Evolutionary conservation across 495 filamentous ascomycete species (phyloP).

Genomic region (Entonaema liquescens): DNA sequence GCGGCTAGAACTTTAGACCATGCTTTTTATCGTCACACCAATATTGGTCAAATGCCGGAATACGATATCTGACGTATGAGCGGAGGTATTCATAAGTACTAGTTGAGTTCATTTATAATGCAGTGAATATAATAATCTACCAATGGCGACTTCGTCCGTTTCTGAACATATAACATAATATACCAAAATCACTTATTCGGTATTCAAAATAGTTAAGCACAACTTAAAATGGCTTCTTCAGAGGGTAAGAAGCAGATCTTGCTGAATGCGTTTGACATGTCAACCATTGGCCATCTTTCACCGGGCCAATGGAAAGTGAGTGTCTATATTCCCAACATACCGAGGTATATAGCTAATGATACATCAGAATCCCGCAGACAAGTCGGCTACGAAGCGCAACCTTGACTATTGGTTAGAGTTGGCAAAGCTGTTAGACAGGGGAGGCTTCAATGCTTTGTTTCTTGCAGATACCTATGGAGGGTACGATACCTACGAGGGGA

Average conservation of each 20-base stretch:
- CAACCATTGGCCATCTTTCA: slow-evolving; percentile 53
- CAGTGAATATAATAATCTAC: neutral
- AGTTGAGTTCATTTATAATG: slow-evolving; percentile 12
- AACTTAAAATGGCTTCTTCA: slow-evolving; percentile 34
- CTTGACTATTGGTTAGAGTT: slow-evolving; percentile 69
- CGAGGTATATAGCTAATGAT: slow-evolving; percentile 14
- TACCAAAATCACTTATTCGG: neutral
- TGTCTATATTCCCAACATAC: neutral
- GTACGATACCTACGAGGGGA: slow-evolving; percentile 65
- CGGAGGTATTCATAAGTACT: slow-evolving; percentile 25
- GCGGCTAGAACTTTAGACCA: slow-evolving; percentile 18
- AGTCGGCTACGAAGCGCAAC: slow-evolving; percentile 63
- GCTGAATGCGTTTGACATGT: slow-evolving; percentile 60
- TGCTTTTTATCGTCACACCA: slow-evolving; percentile 8
- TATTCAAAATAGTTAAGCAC: neutral
- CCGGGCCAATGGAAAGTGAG: slow-evolving; percentile 61
- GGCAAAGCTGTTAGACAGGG: slow-evolving; percentile 66
- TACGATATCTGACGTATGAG: slow-evolving; percentile 3
- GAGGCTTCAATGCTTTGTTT: slow-evolving; percentile 67
- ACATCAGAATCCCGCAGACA: slow-evolving; percentile 62
- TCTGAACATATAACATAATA: neutral
- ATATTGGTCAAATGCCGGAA: slow-evolving; percentile 5
- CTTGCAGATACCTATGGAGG: slow-evolving; percentile 69
- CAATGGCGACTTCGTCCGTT: neutral
- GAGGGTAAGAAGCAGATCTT: slow-evolving; percentile 52